Evolutionary conservation across 2,329 filamentous ascomycete species (phyloP).

Genomic region (Ascochyta fabae): DNA sequence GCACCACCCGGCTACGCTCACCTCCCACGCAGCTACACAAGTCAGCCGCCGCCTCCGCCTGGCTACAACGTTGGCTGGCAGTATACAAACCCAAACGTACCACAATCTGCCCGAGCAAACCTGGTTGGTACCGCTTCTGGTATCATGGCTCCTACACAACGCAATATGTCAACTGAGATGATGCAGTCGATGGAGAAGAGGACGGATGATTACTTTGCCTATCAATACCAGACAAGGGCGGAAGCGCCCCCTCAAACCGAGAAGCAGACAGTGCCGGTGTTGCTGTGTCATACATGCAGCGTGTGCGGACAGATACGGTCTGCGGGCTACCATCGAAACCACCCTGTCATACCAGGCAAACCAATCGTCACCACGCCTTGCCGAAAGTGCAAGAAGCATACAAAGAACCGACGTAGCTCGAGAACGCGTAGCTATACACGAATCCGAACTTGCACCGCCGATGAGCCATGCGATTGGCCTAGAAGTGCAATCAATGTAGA

Average conservation of each 20-base stretch:
- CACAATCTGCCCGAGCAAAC: slow-evolving; percentile 5
- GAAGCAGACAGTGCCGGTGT: slow-evolving; percentile 29
- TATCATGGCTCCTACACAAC: slow-evolving; percentile 22
- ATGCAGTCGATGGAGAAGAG: slow-evolving; percentile 22
- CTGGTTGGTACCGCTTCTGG: slow-evolving; percentile 1
- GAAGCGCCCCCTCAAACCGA: slow-evolving; percentile 20
- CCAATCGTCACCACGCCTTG: slow-evolving; percentile 34
- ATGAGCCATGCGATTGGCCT: slow-evolving; percentile 39
- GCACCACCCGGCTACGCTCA: slow-evolving; percentile 21
- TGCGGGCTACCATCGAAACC: slow-evolving; percentile 41
- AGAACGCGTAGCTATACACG: slow-evolving; percentile 27
- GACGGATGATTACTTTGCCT: slow-evolving; percentile 24
- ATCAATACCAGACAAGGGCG: slow-evolving; percentile 21
- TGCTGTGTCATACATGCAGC: slow-evolving; percentile 45
- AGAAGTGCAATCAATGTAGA: slow-evolving; percentile 25
- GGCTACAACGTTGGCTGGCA: slow-evolving; percentile 27
- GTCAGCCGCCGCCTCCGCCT: slow-evolving; percentile 18
- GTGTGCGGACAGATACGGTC: slow-evolving; percentile 45
- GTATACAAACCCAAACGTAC: slow-evolving; percentile 21
- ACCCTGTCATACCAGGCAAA: slow-evolving; percentile 45
- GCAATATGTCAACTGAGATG: slow-evolving; percentile 16
- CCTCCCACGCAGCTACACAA: slow-evolving; percentile 14
- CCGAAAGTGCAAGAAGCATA: slow-evolving; percentile 41
- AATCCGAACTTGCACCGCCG: slow-evolving; percentile 28
- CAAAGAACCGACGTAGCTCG: slow-evolving; percentile 18